These are phyloP conservation scores for Kwoniella europaea DNA, from an alignment of 768 basidiomycete species.

Conservation along the genomic window DNA sequence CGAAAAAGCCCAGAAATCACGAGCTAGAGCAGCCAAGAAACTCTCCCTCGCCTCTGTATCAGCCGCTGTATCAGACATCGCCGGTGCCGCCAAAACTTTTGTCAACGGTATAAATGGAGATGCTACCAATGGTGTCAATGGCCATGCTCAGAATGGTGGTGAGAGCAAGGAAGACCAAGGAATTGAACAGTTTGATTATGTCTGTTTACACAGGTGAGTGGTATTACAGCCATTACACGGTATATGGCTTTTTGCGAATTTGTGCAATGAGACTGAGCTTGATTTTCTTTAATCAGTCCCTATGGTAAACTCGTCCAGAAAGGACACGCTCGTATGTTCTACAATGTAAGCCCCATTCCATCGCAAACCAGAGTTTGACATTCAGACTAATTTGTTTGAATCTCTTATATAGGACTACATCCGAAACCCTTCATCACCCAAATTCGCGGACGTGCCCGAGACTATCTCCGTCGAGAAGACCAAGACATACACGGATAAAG, in stretches of 20 bases:
- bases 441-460: constrained; percentile 68
- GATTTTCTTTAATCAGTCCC: constrained; percentile 63
- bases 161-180: constrained; percentile 60
- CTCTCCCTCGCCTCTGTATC: constrained; percentile 61
- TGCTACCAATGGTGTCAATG: constrained; percentile 55
- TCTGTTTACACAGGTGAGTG: constrained; percentile 76
- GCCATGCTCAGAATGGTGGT: constrained; percentile 36
- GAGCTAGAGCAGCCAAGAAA: constrained; percentile 60
- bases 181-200: constrained; percentile 85
- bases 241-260: too few relatives aligned
- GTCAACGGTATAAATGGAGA: constrained; percentile 59
- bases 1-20: constrained; percentile 71
- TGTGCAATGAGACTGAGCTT: too few relatives aligned
- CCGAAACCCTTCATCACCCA: constrained; percentile 70
- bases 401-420: constrained; percentile 79
- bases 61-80: constrained; percentile 54
- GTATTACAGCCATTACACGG: not conserved
- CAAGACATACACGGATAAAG: constrained; percentile 88
- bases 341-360: constrained; percentile 44
- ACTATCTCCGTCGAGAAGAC: constrained; percentile 69
- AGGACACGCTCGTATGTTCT: constrained; percentile 82
- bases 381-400: too few relatives aligned
- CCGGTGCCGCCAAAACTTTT: constrained; percentile 39
- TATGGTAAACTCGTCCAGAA: constrained; percentile 99
- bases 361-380: too few relatives aligned